A percentile compares a stretch with the other conserved stretches of the same genome.
Conservation (phyloP, 805 yeast species). For the Tetrapisispora pingtungensis region DNA sequence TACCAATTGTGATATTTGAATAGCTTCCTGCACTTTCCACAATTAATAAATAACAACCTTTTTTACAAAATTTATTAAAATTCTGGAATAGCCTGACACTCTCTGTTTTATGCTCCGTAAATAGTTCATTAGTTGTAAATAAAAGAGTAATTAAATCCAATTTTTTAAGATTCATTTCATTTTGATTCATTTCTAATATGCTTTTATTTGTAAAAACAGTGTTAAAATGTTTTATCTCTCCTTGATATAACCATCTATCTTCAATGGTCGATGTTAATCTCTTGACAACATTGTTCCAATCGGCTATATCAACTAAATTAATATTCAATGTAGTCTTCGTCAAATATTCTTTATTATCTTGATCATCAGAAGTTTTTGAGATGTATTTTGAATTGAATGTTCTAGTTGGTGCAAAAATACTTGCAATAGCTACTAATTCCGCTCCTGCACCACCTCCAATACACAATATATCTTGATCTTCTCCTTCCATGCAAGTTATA, state of each 20-base stretch:
- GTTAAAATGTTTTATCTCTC: constrained; percentile 25
- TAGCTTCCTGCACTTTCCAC: constrained; percentile 88
- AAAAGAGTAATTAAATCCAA: constrained; percentile 55
- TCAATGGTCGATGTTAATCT: constrained; percentile 37
- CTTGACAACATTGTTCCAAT: constrained; percentile 52
- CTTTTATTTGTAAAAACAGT: constrained; percentile 31
- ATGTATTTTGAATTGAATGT: constrained; percentile 15
- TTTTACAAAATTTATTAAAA: constrained; percentile 40
- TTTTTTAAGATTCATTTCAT: constrained; percentile 10
- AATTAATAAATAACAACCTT: constrained; percentile 53
- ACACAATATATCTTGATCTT: constrained; percentile 37
- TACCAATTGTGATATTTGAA: constrained; percentile 68
- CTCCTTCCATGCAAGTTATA: constrained; percentile 6
- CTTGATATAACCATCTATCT: constrained; percentile 43
- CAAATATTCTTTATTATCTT: not conserved
- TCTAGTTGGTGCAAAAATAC: constrained; percentile 39
- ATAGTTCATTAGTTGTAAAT: constrained; percentile 83
- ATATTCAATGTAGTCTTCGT: constrained; percentile 32
- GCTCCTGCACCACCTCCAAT: constrained; percentile 91
- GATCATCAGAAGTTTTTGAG: not conserved
- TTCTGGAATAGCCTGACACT: constrained; percentile 51
- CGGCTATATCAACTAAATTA: constrained; percentile 64
- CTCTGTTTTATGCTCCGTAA: constrained; percentile 53
- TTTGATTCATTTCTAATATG: constrained; percentile 26
- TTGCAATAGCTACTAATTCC: constrained; percentile 54